Evolutionary conservation across 176 grass and related monocot genomes (phyloP), one percentile per base, ranked within the genome.

Genomic region (Bonia amplexicaulis): DNA sequence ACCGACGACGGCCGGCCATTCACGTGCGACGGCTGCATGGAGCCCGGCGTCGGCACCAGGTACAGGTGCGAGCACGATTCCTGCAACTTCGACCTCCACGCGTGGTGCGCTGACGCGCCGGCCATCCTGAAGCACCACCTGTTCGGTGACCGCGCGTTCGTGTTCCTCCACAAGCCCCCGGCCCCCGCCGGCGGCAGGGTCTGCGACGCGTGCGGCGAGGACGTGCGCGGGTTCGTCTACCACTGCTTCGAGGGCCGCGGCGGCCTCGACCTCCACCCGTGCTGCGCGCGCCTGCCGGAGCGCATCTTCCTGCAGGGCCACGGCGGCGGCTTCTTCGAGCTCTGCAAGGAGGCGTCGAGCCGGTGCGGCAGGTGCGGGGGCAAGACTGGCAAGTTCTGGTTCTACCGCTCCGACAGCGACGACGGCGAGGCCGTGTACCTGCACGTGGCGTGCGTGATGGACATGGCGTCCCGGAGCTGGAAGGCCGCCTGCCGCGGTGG

Each of bases 131-230:
- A 0, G 44, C 82, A 84, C 22, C 4, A 27, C 6, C 71, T 84
- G 9, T 53, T 84, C 59, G 0, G 1, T 9, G 13, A 5, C 9
- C 0, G 31, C 59, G 17, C 14, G 0, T 84, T 84, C 29, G 3
- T 7, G 0, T 41, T 76, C 59, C 31, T 35, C 13, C 58, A 2
- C 12, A 31, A 22, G 62, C 37, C 82, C 2, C 31, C 54, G 12
- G 3, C 40, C 3, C 71, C n/a, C 1, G 11, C 52, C n/a, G 6
- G 4, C 15, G 0, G 1, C 33, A 75, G 35, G n/a, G 3, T 14
- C 23, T 85, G 82, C 73, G 82, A 85, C 61, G 73, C 82, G 6
- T 85, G 82, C 73, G 82, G 73, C 71, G 73, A 69, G 12, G 20
- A 5, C 6, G 74, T 77, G 35, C 6, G 1, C 11, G 74, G 74